Evolutionary conservation across 306 rosid genomes (phyloP), one percentile per base, ranked within the genome.

Genomic region (Spatholobus suberectus): DNA sequence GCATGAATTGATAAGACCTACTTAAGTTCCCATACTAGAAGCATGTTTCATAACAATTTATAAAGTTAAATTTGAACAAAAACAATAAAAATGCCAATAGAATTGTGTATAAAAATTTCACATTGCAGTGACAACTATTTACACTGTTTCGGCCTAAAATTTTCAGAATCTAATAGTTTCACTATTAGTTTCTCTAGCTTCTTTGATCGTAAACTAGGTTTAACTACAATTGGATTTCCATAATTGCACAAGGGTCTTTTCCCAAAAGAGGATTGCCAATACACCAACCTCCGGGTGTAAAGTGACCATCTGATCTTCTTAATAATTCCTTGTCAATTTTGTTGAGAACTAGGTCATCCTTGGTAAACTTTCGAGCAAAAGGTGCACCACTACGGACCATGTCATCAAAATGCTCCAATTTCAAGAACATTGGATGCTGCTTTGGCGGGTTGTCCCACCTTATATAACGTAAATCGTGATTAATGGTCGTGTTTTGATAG

Each of bases 111-210:
- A 26, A 40, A 70, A 7, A 21, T 41, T 71, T 26, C 62, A 82
- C 62, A 18, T 66, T 37, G 75, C 26, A 78, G 71, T 73, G 47
- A 10, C 35, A 18, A 73, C 74, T 90, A 96, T 87, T 88, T 90
- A 87, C 99, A 96, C 79, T 93, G 97, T 80, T 89, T 96, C 0
- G 89, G 87, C 83, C 99, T 90, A 84, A 96, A 92, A 87, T 87
- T 84, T 81, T 91, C 92, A 81, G 88, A 83, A 87, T 96, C 92
- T 27, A 96, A 86, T 59, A 93, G 89, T 70, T 87, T 89, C 76
- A 93, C 79, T n/a, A 96, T 27, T 62, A 96, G 90, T 84, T 86
- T 90, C 81, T 96, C 96, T 6, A 96, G 89, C 65, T 92, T 91
- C 90, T 86, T 90, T 0, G 96, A 90, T 67, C 75, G 82, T 21